Percentiles rank a stretch among this genome's conserved stretches.
These are phyloP conservation scores for Hyaloscypha hepaticicola DNA, from an alignment of 495 filamentous ascomycete species.

Conservation along the genomic window DNA sequence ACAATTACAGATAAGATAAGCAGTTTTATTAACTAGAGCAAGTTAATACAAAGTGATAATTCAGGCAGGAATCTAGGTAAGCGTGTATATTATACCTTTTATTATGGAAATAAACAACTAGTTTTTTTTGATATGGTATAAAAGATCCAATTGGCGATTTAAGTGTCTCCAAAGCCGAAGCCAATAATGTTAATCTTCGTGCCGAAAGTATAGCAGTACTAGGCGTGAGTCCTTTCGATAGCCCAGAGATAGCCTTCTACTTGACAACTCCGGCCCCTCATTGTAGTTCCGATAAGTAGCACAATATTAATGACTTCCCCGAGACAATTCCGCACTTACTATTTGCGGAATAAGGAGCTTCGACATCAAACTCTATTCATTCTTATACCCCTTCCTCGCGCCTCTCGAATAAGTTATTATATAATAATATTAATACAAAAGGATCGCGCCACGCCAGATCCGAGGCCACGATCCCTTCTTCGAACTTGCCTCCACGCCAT, in stretches of 20 bases:
- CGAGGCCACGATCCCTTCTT: too few relatives aligned
- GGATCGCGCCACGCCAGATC: too few relatives aligned
- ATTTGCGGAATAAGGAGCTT: slow-evolving; percentile 11
- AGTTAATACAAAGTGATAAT: slow-evolving; percentile 9
- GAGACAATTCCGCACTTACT: slow-evolving; percentile 13
- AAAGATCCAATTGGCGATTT: slow-evolving; percentile 1
- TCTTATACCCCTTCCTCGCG: neutral
- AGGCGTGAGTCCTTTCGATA: neutral
- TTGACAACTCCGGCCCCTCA: slow-evolving; percentile 18
- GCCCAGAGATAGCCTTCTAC: slow-evolving; percentile 10
- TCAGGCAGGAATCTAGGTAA: slow-evolving; percentile 11
- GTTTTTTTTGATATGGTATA: slow-evolving; percentile 15
- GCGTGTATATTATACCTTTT: slow-evolving; percentile 1
- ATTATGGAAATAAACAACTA: slow-evolving; percentile 14
- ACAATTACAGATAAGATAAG: slow-evolving; percentile 23
- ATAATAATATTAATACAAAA: too few relatives aligned
- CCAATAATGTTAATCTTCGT: slow-evolving; percentile 5
- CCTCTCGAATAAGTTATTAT: too few relatives aligned
- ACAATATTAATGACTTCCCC: slow-evolving; percentile 17
- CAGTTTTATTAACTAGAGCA: neutral
- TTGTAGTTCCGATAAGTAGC: slow-evolving; percentile 10
- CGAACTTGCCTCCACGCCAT: too few relatives aligned
- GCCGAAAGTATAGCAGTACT: neutral
- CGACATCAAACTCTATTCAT: neutral
- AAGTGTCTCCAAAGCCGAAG: slow-evolving; percentile 15